A percentile compares a stretch with the other conserved stretches of the same genome.
Evolutionary conservation across 2,329 filamentous ascomycete genomes (phyloP).

Genomic region (Colletotrichum liaoningense): DNA sequence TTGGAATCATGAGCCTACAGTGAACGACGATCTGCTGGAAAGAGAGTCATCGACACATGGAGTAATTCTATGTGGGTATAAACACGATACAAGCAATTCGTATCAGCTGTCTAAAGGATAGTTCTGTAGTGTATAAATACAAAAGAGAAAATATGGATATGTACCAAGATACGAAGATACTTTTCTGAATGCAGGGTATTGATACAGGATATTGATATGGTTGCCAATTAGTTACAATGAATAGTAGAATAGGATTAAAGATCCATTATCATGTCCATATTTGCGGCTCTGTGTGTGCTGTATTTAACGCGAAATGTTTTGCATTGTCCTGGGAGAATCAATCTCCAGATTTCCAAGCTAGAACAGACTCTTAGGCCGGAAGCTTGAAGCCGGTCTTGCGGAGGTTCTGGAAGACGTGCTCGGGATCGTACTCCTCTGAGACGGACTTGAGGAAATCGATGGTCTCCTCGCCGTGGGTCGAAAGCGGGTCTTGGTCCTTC

Average conservation of each 20-base stretch:
- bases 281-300: neutral
- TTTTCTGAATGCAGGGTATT: neutral
- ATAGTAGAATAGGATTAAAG: neutral
- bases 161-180: neutral
- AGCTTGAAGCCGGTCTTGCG: conserved; percentile 45
- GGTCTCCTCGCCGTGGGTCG: conserved; percentile 50
- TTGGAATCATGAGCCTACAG: too few relatives aligned
- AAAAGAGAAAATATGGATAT: neutral
- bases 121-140: neutral
- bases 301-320: neutral
- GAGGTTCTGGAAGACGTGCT: conserved; percentile 48
- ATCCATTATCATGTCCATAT: neutral
- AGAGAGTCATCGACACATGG: too few relatives aligned
- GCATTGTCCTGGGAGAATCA: neutral
- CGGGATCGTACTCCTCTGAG: conserved; percentile 46
- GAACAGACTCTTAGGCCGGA: neutral
- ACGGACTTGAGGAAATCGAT: conserved; percentile 44
- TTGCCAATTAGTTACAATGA: neutral
- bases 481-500: conserved; percentile 50
- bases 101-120: neutral
- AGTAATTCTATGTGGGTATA: too few relatives aligned
- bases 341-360: neutral
- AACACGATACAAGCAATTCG: neutral
- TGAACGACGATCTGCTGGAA: too few relatives aligned
- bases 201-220: neutral